Percentiles rank a stretch among this genome's conserved stretches.
These are phyloP conservation scores for Elongisporangium undulatum DNA, from an alignment of 352 stramenopile species.

Conservation along the genomic window DNA sequence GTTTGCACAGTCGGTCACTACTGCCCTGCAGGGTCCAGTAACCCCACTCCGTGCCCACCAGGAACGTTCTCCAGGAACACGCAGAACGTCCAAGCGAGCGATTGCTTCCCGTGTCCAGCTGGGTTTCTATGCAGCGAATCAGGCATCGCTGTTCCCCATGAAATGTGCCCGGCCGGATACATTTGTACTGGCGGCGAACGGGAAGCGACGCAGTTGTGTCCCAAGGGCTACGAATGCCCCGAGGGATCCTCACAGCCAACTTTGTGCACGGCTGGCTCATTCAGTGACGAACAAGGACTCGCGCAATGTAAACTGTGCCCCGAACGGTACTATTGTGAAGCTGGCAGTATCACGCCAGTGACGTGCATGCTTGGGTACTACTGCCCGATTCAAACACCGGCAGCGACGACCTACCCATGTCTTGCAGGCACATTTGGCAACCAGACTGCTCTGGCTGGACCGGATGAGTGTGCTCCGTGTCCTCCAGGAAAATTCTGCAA, in stretches of 20 bases:
- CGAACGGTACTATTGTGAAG: constrained; percentile 61
- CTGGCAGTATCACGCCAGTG: constrained; percentile 29
- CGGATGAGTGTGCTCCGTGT: constrained; percentile 47
- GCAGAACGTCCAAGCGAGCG: constrained; percentile 41
- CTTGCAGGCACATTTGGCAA: constrained; percentile 59
- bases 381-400: constrained; percentile 56
- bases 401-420: constrained; percentile 45
- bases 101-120: constrained; percentile 67
- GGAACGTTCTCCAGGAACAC: constrained; percentile 67
- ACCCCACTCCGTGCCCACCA: constrained; percentile 72
- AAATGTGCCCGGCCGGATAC: constrained; percentile 50
- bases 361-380: constrained; percentile 73
- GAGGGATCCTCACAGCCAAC: constrained; percentile 41
- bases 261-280: constrained; percentile 63
- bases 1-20: constrained; percentile 72
- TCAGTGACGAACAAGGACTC: constrained; percentile 50
- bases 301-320: constrained; percentile 69
- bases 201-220: constrained; percentile 48
- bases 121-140: constrained; percentile 60
- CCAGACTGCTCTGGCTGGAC: constrained; percentile 22
- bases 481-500: constrained; percentile 81
- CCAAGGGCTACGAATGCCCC: constrained; percentile 72
- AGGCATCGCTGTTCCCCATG: constrained; percentile 36
- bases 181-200: constrained; percentile 60
- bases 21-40: constrained; percentile 71